Evolutionary conservation across 768 basidiomycete species (phyloP).

Genomic region (Tylopilus cervinicoccineus): DNA sequence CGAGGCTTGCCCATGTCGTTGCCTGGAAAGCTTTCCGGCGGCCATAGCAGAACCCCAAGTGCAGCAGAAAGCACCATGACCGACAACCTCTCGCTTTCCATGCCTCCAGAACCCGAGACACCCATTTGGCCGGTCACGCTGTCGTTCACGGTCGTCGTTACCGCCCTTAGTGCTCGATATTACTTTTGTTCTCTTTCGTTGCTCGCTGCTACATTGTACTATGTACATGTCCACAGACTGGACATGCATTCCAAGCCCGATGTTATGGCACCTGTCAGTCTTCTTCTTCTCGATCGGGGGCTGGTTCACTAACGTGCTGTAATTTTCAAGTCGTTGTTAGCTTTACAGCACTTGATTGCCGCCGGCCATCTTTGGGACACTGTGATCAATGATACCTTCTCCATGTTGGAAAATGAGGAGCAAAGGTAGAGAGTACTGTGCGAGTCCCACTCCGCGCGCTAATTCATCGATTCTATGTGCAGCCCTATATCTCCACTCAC

Average conservation of each 20-base stretch:
- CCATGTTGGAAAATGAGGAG: constrained; percentile 66
- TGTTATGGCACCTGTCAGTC: constrained; percentile 50
- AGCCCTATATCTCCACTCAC: constrained; percentile 38
- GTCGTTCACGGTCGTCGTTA: constrained; percentile 35
- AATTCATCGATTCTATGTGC: constrained; percentile 19
- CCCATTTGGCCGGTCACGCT: constrained; percentile 39
- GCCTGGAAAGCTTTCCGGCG: constrained; percentile 41
- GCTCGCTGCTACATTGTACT: constrained; percentile 37
- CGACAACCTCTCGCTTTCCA: constrained; percentile 23
- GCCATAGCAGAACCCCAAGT: constrained; percentile 43
- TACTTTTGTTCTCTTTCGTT: constrained; percentile 38
- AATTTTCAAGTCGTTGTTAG: constrained; percentile 51
- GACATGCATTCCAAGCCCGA: constrained; percentile 38
- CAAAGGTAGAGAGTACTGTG: constrained; percentile 43
- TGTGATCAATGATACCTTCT: constrained; percentile 64
- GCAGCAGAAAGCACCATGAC: constrained; percentile 25
- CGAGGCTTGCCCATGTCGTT: constrained; percentile 35
- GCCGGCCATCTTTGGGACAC: constrained; percentile 74
- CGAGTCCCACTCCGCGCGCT: not conserved
- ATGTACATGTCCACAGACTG: constrained; percentile 36
- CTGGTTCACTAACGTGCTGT: constrained; percentile 3
- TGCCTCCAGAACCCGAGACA: constrained; percentile 32
- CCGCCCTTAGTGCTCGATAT: constrained; percentile 43
- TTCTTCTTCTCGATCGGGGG: not conserved
- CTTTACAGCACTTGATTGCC: constrained; percentile 61